Evolutionary conservation across 306 rosid genomes (phyloP).

Genomic region (Pterocarpus macrocarpus): DNA sequence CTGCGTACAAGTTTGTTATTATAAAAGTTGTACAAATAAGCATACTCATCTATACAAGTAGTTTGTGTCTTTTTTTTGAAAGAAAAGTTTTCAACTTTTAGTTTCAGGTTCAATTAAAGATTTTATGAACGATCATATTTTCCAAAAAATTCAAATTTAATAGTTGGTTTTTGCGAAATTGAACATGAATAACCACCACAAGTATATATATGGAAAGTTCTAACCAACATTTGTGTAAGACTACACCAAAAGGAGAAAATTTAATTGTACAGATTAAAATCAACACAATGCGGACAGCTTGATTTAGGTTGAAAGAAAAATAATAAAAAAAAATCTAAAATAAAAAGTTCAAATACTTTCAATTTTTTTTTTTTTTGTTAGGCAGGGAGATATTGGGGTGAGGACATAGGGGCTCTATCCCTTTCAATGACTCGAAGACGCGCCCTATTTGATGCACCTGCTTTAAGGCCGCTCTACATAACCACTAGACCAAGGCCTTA

Average conservation of each 20-base stretch:
- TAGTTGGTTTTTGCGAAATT: neutral
- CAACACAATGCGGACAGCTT: too few relatives aligned
- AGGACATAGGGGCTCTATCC: too few relatives aligned
- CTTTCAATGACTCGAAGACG: too few relatives aligned
- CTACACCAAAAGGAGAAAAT: neutral
- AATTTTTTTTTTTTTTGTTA: too few relatives aligned
- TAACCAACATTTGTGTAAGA: neutral
- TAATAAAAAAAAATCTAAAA: too few relatives aligned
- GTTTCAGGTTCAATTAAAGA: neutral
- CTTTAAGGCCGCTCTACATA: too few relatives aligned
- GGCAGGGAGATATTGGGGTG: too few relatives aligned
- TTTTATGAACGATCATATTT: neutral
- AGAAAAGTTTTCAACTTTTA: neutral
- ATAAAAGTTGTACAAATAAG: neutral
- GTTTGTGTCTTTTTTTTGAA: neutral
- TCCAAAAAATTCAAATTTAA: neutral
- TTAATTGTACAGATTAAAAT: too few relatives aligned
- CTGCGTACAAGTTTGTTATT: neutral
- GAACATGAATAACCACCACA: neutral
- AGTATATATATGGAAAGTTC: neutral
- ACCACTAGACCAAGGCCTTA: too few relatives aligned
- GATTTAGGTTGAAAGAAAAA: too few relatives aligned
- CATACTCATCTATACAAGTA: neutral
- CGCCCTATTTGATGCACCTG: too few relatives aligned
- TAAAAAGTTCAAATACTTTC: too few relatives aligned